Evolutionary conservation across 441 rosid genomes (phyloP).

Genomic region (Erodium chrysanthum): DNA sequence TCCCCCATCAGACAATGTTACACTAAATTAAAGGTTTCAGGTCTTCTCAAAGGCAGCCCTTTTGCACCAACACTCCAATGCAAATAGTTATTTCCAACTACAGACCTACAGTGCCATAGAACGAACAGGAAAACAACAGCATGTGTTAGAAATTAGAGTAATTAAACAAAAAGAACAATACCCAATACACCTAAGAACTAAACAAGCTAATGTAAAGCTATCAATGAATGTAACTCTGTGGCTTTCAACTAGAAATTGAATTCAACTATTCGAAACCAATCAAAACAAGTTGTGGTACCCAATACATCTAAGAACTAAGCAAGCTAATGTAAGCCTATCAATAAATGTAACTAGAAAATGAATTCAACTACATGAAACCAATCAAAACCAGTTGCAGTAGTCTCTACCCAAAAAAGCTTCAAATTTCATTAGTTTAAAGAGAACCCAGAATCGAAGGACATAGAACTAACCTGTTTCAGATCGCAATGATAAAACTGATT

Average conservation of each 20-base stretch:
- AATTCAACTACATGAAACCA: no score
- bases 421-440: background rate
- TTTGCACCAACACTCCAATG: background rate
- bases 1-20: constrained; percentile 5
- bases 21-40: background rate
- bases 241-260: background rate
- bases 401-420: background rate
- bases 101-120: background rate
- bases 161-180: background rate
- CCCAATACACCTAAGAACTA: background rate
- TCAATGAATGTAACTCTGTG: background rate
- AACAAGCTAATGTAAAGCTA: background rate
- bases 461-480: background rate
- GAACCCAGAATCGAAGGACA: background rate
- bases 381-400: background rate
- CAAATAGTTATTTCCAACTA: background rate
- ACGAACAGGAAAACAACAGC: background rate
- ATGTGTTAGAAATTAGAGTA: background rate
- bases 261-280: background rate
- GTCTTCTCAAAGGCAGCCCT: constrained; percentile 1
- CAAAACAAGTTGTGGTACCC: background rate
- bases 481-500: no score
- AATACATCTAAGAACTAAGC: no score
- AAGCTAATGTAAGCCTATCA: no score
- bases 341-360: no score